A percentile compares a stretch with the other conserved stretches of the same genome.
Conservation (phyloP, 495 filamentous ascomycete genomes). For the Penicillium alfredii region DNA sequence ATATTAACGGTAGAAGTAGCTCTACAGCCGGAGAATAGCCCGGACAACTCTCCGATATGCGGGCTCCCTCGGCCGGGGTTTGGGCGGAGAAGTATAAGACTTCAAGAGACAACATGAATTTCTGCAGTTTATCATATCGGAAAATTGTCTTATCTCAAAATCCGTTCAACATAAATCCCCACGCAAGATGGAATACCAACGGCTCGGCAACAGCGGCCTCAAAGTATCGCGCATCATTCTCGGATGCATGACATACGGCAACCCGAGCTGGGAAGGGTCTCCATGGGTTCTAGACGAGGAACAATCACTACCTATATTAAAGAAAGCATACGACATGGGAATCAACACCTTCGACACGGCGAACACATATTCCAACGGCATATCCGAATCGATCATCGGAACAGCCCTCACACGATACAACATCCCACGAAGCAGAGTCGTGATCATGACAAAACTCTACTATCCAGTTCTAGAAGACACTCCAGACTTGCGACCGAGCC, state of each 20-base stretch:
- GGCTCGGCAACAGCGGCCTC: slow-evolving; percentile 59
- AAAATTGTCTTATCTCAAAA: too few species aligned
- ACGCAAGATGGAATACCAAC: slow-evolving; percentile 21
- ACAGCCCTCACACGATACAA: slow-evolving; percentile 62
- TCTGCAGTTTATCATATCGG: too few species aligned
- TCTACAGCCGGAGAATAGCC: neutral
- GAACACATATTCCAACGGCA: slow-evolving; percentile 61
- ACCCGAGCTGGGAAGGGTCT: slow-evolving; percentile 40
- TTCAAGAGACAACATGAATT: too few species aligned
- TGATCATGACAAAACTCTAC: slow-evolving; percentile 68
- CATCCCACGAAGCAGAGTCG: slow-evolving; percentile 66
- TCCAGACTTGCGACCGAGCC: slow-evolving; percentile 9
- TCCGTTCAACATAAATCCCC: too few species aligned
- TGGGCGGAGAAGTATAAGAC: too few species aligned
- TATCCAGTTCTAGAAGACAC: slow-evolving; percentile 46
- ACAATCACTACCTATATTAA: slow-evolving; percentile 57
- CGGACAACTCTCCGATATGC: neutral
- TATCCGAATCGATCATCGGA: slow-evolving; percentile 61
- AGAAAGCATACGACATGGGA: slow-evolving; percentile 59
- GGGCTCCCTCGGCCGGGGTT: neutral
- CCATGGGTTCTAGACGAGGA: slow-evolving; percentile 58
- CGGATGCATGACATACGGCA: slow-evolving; percentile 62
- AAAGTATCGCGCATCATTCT: slow-evolving; percentile 61
- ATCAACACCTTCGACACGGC: slow-evolving; percentile 53
- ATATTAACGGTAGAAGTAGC: too few species aligned